Conservation (phyloP, 176 grass and related monocot genomes). For the Pharus latifolius region DNA sequence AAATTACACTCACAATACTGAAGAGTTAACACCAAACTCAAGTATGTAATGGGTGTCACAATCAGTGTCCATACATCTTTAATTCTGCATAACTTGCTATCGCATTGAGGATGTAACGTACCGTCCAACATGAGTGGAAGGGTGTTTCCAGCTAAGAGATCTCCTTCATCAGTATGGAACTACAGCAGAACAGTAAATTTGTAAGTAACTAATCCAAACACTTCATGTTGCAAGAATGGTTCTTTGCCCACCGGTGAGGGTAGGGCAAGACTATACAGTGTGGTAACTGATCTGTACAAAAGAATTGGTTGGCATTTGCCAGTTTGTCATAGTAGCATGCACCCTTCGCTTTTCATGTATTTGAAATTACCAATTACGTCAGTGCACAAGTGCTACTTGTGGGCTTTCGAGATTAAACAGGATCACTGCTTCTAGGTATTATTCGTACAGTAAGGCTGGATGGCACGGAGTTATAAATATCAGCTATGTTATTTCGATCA, state of each 20-base stretch:
- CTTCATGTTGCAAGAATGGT: conserved; percentile 18
- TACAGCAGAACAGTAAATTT: too few species aligned
- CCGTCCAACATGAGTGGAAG: too few species aligned
- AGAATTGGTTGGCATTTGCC: conserved; percentile 30
- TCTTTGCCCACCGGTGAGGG: conserved; percentile 7
- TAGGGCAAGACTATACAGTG: conserved; percentile 15
- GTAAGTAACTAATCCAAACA: neutral
- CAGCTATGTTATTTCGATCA: neutral
- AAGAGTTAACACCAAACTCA: too few species aligned
- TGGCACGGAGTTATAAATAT: conserved; percentile 17
- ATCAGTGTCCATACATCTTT: too few species aligned
- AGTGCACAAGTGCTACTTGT: neutral
- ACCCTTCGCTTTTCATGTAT: neutral
- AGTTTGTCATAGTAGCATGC: neutral
- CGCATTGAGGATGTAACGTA: too few species aligned
- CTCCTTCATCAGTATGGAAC: too few species aligned
- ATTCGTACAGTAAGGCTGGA: conserved; percentile 69
- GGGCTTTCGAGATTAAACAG: conserved; percentile 36
- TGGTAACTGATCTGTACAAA: conserved; percentile 30
- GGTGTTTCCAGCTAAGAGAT: too few species aligned
- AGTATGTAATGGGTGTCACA: too few species aligned
- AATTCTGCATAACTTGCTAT: too few species aligned
- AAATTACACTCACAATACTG: too few species aligned
- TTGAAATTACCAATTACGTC: conserved; percentile 18
- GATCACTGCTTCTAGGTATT: conserved; percentile 95